A percentile compares a stretch with the other conserved stretches of the same genome.
Evolutionary conservation across 1,284 basidiomycete species (phyloP).

Genomic region (Vanrija sp.): DNA sequence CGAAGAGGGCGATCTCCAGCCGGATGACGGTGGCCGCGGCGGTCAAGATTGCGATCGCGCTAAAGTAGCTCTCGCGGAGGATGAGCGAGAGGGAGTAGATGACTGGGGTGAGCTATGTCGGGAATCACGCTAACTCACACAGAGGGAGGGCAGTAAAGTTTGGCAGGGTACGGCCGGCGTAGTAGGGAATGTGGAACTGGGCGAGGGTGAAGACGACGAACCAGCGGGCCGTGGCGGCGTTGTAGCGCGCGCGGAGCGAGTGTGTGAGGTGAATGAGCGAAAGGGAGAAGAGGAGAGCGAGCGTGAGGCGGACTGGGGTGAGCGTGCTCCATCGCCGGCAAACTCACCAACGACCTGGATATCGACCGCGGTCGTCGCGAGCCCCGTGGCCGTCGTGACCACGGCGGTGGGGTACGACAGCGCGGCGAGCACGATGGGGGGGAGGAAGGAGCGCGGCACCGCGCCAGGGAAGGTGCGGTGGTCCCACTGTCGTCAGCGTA

Average conservation of each 20-base stretch:
- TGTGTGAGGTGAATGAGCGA: conserved; percentile 63
- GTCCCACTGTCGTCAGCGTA: conserved; percentile 63
- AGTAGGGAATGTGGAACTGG: conserved; percentile 91
- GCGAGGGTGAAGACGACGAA: conserved; percentile 67
- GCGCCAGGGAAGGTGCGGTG: conserved; percentile 85
- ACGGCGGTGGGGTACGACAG: conserved; percentile 27
- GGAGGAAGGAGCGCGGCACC: conserved; percentile 80
- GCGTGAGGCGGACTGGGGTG: conserved; percentile 64
- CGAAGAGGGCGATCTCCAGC: conserved; percentile 69
- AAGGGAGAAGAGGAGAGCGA: conserved; percentile 62
- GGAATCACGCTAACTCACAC: conserved; percentile 39
- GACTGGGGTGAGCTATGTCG: conserved; percentile 16
- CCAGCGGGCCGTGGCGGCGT: conserved; percentile 57
- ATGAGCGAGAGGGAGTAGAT: conserved; percentile 25
- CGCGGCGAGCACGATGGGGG: conserved; percentile 49
- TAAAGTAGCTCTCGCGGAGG: conserved; percentile 19
- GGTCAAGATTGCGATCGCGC: conserved; percentile 55
- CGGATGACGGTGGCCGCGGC: conserved; percentile 72
- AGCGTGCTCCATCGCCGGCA: not conserved
- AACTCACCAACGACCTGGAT: conserved; percentile 62
- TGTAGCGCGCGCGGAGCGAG: conserved; percentile 63
- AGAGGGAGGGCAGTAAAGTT: conserved; percentile 84
- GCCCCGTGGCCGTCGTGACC: not conserved
- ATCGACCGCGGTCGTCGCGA: conserved; percentile 44
- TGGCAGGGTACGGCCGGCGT: conserved; percentile 85